Percentiles rank a stretch among this genome's conserved stretches.
These are phyloP conservation scores for Podospora australis DNA, from an alignment of 495 filamentous ascomycete species.

Conservation along the genomic window DNA sequence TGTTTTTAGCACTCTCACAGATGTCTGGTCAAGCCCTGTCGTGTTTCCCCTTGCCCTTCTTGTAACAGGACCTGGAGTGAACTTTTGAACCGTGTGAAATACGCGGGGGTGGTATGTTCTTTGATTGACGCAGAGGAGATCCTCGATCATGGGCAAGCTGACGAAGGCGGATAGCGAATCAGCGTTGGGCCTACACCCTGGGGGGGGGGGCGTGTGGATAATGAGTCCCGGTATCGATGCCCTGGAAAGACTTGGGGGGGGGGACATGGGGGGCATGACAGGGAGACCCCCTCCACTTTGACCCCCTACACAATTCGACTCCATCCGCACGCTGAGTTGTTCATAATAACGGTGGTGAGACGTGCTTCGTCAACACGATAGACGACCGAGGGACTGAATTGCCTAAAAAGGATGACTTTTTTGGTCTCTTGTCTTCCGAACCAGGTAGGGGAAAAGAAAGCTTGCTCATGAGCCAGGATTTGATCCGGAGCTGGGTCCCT, in stretches of 20 bases:
- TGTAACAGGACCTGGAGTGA: slow-evolving; percentile 24
- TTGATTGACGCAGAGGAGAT: slow-evolving; percentile 20
- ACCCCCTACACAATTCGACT: not conserved
- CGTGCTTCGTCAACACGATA: not conserved
- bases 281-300: too few relatives aligned
- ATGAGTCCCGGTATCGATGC: not conserved
- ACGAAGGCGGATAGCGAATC: slow-evolving; percentile 15
- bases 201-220: not conserved
- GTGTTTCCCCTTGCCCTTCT: slow-evolving; percentile 11
- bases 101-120: slow-evolving; percentile 15
- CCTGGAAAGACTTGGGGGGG: too few relatives aligned
- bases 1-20: slow-evolving; percentile 26
- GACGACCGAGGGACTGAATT: not conserved
- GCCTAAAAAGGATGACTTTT: not conserved
- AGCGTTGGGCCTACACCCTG: slow-evolving; percentile 2
- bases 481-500: too few relatives aligned
- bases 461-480: not conserved
- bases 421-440: too few relatives aligned
- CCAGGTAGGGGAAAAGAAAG: too few relatives aligned
- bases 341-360: not conserved
- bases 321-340: slow-evolving; percentile 1
- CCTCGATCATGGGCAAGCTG: slow-evolving; percentile 14
- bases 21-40: slow-evolving; percentile 18
- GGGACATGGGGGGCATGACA: too few relatives aligned
- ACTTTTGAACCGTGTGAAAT: slow-evolving; percentile 21